These are phyloP conservation scores for Drechslerella dactyloides DNA, from an alignment of 2,329 filamentous ascomycete genomes.

Conservation along the genomic window DNA sequence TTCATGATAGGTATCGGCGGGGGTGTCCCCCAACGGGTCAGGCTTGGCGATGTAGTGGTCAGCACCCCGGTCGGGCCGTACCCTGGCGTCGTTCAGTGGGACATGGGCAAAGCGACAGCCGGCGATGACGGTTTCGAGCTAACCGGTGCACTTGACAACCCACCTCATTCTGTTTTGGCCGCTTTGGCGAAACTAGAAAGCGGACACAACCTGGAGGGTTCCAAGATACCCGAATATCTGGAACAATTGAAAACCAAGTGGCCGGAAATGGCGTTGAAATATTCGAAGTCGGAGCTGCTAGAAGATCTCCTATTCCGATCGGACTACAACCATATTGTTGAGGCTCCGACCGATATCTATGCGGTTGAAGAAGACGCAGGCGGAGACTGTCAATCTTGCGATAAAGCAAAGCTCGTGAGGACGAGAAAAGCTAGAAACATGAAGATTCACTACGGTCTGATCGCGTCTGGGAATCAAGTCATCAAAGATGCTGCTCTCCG, in stretches of 20 bases:
- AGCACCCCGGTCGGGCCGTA: constrained; percentile 34
- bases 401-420: constrained; percentile 35
- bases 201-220: constrained; percentile 35
- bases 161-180: constrained; percentile 50
- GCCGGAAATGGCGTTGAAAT: constrained; percentile 49
- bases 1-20: constrained; percentile 13
- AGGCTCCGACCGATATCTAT: not conserved
- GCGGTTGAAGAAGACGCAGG: not conserved
- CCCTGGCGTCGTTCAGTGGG: constrained; percentile 54
- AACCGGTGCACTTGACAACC: constrained; percentile 52
- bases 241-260: constrained; percentile 44
- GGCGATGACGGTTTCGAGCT: constrained; percentile 45
- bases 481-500: constrained; percentile 53
- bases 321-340: constrained; percentile 2
- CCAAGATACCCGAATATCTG: constrained; percentile 52
- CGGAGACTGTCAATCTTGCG: constrained; percentile 4
- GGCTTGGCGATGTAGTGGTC: constrained; percentile 55
- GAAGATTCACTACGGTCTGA: constrained; percentile 15
- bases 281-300: constrained; percentile 44
- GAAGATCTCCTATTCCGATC: constrained; percentile 47
- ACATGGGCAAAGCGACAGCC: constrained; percentile 51
- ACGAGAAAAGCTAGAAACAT: not conserved
- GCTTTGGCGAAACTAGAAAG: constrained; percentile 50
- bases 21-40: not conserved
- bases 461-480: constrained; percentile 31